Evolutionary conservation across 345 rosid species (phyloP), one percentile per base, ranked within the genome.

Genomic region (Eucalyptus camaldulensis): DNA sequence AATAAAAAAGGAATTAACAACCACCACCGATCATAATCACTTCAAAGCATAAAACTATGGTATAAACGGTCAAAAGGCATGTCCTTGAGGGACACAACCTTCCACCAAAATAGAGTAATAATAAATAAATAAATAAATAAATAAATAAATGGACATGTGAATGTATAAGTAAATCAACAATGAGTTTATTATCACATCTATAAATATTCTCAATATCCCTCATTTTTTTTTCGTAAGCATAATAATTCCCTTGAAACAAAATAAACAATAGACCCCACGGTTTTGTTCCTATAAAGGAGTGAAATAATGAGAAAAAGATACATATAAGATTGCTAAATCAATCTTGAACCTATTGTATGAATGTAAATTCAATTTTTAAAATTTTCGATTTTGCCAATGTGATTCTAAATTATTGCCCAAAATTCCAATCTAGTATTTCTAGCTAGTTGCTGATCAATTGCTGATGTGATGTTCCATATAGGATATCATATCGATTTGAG

Each of bases 401-500:
- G 4, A 1, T 21, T 2, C 8, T 37, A 76, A 37, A 40, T 22
- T 0, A 37, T 11, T 40, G 2, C 14, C 7, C 6, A 44, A 2
- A 21, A 72, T 72, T 72, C 3, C 25, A 33, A 37, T 3, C 4
- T 21, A 37, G 25, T 21, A 22, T 10, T 19, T 72, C 14, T 6
- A 9, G 8, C 0, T 24, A 37, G 24, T 37, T 76, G 45, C 5
- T 4, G 0, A 22, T 6, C 24, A 76, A 76, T 76, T 0, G 6
- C 0, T 12, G 0, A 37, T 0, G 3, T 9, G 80, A 19, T 1
- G 2, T 0, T 69, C 4, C 5, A 33, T 3, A 2, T 9, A 19
- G 4, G 81, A 17, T 0, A 21, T 72, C 0, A 0, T 21, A 40
- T 40, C 1, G 1, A 76, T 76, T 40, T 4, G 0, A 21, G 47